Evolutionary conservation across 257 asterid genomes (phyloP), one percentile per base, ranked within the genome.

Genomic region (Solanum piurae): DNA sequence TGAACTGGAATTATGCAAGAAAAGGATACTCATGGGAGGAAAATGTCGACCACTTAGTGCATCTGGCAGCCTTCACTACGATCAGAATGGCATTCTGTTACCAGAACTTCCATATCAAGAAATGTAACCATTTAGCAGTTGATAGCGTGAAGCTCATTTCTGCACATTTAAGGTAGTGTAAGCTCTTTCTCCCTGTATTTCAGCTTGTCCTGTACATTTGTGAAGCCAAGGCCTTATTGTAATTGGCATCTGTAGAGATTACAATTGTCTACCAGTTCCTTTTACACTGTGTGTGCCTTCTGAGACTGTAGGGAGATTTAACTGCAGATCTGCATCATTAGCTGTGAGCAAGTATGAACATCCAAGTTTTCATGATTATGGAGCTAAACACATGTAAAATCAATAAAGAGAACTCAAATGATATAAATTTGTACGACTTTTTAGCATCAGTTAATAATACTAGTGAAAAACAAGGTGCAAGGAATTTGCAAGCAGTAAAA

Each of bases 21-120:
- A 88, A 92, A 92, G 95, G 89, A 94, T 94, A 84, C 92, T 95
- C 31, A 92, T 95, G 96, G 98, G 98, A 27, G 94, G 52, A 3
- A 95, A 89, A 80, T 94, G 98, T 89, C 92, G 92, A 46, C 92
- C 96, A 0, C 86, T 93, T 13, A 91, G 91, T 79, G 64, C 58
- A 37, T 93, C 96, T 20, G 96, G 96, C 62, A 90, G 44, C 21
- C 96, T 93, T 85, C 92, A 92, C 33, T 95, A 95, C 66, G 95
- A 93, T 86, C 87, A 91, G 36, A 76, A 89, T 72, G 98, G 95
- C 20, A 76, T 93, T 83, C 88, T 94, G 33, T 68, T 91, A 83
- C 93, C 96, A 23, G 96, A 94, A 88, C 58, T 58, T 64, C 79
- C 86, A 84, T 80, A 77, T 83, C 89, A 49, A 72, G 68, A 80